A percentile compares a stretch with the other conserved stretches of the same genome.
Conservation (phyloP, 78 protist genomes). For the Cavenderia fasciculata region DNA sequence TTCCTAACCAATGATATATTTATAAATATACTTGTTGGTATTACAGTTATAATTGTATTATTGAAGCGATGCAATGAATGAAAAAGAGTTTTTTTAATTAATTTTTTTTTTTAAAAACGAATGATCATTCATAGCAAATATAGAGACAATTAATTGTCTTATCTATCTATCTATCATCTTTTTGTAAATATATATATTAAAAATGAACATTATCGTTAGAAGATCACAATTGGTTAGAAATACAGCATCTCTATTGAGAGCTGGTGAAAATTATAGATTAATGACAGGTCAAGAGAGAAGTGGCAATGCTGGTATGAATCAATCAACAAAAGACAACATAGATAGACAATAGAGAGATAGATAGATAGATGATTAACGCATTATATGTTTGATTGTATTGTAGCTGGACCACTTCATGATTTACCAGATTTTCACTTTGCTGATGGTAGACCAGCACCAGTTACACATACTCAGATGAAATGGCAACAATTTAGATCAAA, state of each 20-base stretch:
- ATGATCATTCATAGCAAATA: too few species aligned
- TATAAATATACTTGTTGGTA: too few species aligned
- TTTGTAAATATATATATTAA: too few species aligned
- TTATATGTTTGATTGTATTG: neutral
- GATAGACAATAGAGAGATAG: neutral
- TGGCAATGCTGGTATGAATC: slow-evolving; percentile 52
- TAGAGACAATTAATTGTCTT: too few species aligned
- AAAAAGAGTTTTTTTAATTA: too few species aligned
- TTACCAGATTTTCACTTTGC: slow-evolving; percentile 75
- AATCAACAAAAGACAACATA: neutral
- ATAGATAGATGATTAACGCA: neutral
- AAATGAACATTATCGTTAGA: neutral
- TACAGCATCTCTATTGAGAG: slow-evolving; percentile 6
- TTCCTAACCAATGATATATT: too few species aligned
- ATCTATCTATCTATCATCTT: too few species aligned
- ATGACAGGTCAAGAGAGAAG: slow-evolving; percentile 19
- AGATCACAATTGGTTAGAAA: neutral
- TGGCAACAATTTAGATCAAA: slow-evolving; percentile 52
- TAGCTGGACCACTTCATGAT: slow-evolving; percentile 75
- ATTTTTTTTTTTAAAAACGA: too few species aligned
- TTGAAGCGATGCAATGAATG: too few species aligned
- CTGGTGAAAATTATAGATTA: slow-evolving; percentile 47
- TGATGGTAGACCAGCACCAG: slow-evolving; percentile 55
- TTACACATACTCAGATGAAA: slow-evolving; percentile 45
- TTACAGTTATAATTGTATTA: too few species aligned